phyloP scores from a whole-genome alignment of 441 rosid genomes.

The Biscutella laevigata region DNA sequence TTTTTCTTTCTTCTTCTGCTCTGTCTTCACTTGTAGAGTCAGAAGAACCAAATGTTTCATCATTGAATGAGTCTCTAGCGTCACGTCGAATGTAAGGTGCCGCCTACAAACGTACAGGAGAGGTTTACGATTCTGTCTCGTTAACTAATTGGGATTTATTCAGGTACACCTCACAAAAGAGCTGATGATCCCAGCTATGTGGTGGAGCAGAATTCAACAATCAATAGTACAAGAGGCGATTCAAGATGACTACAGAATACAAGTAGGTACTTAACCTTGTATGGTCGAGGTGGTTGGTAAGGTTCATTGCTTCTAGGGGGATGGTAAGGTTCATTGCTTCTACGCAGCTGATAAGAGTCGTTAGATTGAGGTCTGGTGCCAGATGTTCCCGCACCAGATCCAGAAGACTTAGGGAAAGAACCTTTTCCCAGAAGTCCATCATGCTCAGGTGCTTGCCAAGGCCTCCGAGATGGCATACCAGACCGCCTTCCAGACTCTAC shows the following conservation, averaged over 20 bases:
- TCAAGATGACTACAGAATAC: slow-evolving; percentile 16
- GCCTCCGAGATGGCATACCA: slow-evolving; percentile 64
- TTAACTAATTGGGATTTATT: slow-evolving; percentile 2
- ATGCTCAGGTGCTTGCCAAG: slow-evolving; percentile 86
- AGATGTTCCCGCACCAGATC: slow-evolving; percentile 49
- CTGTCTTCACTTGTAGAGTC: slow-evolving; percentile 69
- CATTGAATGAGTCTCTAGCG: slow-evolving; percentile 60
- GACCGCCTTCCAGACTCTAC: slow-evolving; percentile 64
- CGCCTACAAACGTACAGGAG: slow-evolving; percentile 49
- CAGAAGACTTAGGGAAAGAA: slow-evolving; percentile 77
- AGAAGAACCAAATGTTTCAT: slow-evolving; percentile 95
- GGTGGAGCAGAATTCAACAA: slow-evolving; percentile 15
- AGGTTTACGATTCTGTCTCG: slow-evolving; percentile 11
- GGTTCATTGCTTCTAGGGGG: no score
- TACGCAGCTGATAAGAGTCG: slow-evolving; percentile 55
- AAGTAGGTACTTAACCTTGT: slow-evolving; percentile 48
- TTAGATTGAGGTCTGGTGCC: slow-evolving; percentile 56
- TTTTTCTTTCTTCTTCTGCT: slow-evolving; percentile 93
- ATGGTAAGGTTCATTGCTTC: slow-evolving; percentile 78
- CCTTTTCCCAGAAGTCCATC: slow-evolving; percentile 99
- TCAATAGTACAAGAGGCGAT: background rate
- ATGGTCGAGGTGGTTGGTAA: slow-evolving; percentile 98
- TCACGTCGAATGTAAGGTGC: slow-evolving; percentile 59
- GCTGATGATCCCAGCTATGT: slow-evolving; percentile 6
- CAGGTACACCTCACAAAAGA: slow-evolving; percentile 1